A percentile compares a stretch with the other conserved stretches of the same genome.
These are phyloP conservation scores for Wickerhamiella bombiphila DNA, from an alignment of 805 yeast species.

Conservation along the genomic window DNA sequence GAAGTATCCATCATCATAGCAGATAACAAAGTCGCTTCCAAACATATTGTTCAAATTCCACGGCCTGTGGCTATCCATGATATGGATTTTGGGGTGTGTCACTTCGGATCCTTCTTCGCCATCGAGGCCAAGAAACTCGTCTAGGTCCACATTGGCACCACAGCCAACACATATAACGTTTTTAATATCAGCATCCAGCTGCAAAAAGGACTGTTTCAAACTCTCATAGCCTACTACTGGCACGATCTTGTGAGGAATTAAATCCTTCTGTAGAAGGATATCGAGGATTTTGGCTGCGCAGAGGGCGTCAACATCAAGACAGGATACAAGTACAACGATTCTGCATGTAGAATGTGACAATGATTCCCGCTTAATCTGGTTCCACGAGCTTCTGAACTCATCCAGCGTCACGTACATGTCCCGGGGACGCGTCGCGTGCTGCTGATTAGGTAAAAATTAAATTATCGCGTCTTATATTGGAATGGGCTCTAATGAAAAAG, in stretches of 20 bases:
- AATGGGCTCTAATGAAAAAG: no score
- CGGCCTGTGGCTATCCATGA: constrained; percentile 87
- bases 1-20: constrained; percentile 77
- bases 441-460: neutral
- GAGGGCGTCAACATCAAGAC: constrained; percentile 79
- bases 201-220: constrained; percentile 41
- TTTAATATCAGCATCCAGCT: constrained; percentile 58
- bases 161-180: constrained; percentile 78
- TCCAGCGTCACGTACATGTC: constrained; percentile 63
- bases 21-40: constrained; percentile 58
- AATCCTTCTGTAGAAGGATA: constrained; percentile 54
- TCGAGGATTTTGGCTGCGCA: constrained; percentile 76
- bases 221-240: constrained; percentile 91
- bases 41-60: constrained; percentile 91
- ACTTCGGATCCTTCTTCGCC: constrained; percentile 9
- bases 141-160: constrained; percentile 84
- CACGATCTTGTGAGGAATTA: constrained; percentile 73
- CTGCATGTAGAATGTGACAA: constrained; percentile 87
- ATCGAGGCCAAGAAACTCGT: constrained; percentile 31
- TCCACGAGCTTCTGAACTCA: constrained; percentile 53
- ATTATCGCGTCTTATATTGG: constrained; percentile 1
- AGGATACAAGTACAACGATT: constrained; percentile 73
- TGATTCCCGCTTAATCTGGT: constrained; percentile 53
- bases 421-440: neutral
- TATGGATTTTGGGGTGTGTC: constrained; percentile 42